Percentiles rank a stretch among this genome's conserved stretches.
Conservation (phyloP, 1,284 basidiomycete species). For the Leccinum solheimii region DNA sequence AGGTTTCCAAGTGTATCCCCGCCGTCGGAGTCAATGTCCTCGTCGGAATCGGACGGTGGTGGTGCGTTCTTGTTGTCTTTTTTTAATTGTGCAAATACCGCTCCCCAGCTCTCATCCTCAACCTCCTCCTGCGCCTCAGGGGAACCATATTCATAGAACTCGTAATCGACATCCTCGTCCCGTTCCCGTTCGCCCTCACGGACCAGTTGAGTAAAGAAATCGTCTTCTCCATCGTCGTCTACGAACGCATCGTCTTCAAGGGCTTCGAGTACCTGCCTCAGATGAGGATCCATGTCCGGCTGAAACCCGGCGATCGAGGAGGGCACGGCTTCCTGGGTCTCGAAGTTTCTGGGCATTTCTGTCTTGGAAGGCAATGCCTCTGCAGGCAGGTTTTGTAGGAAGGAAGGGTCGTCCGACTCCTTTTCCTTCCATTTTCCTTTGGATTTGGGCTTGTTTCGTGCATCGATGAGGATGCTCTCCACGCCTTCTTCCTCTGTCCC, state of each 20-base stretch:
- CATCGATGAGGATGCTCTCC: conserved; percentile 76
- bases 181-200: conserved; percentile 66
- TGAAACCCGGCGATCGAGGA: conserved; percentile 87
- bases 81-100: conserved; percentile 78
- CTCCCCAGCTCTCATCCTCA: conserved; percentile 61
- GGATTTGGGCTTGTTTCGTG: conserved; percentile 48
- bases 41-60: conserved; percentile 46
- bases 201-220: conserved; percentile 75
- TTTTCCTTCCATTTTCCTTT: conserved; percentile 35
- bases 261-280: conserved; percentile 92
- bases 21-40: conserved; percentile 64
- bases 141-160: conserved; percentile 68
- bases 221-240: conserved; percentile 68
- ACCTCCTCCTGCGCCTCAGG: conserved; percentile 33
- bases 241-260: conserved; percentile 96
- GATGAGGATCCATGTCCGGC: conserved; percentile 96
- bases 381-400: conserved; percentile 59
- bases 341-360: conserved; percentile 76
- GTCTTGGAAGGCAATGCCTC: conserved; percentile 71
- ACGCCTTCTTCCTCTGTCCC: conserved; percentile 75
- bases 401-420: conserved; percentile 34
- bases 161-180: conserved; percentile 60
- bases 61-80: conserved; percentile 43
- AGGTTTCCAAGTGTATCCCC: conserved; percentile 79
- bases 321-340: conserved; percentile 75